Percentiles rank a stretch among this genome's conserved stretches.
Conservation (phyloP, 148 eudicot species). For the Rheum nobile region DNA sequence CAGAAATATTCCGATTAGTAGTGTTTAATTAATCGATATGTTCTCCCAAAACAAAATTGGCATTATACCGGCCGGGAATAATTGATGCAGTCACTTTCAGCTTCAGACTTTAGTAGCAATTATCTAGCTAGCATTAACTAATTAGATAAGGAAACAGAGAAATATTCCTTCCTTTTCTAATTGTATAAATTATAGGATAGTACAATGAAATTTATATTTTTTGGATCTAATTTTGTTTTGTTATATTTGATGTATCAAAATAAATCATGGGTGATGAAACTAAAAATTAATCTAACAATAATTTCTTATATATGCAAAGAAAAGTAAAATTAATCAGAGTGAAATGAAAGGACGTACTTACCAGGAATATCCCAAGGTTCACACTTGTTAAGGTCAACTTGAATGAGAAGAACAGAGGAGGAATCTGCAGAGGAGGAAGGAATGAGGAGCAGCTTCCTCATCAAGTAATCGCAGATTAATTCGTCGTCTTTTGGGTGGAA, state of each 20-base stretch:
- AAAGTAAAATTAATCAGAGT: not conserved
- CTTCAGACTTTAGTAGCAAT: not conserved
- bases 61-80: not conserved
- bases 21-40: not conserved
- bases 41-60: conserved; percentile 3
- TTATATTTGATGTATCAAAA: not conserved
- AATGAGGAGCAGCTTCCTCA: conserved; percentile 20
- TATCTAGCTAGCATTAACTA: not conserved
- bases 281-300: no score
- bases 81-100: conserved; percentile 3
- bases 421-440: conserved; percentile 5
- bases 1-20: no score
- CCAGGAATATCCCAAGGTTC: conserved; percentile 98
- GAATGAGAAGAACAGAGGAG: conserved; percentile 26
- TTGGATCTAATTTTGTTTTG: not conserved
- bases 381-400: conserved; percentile 87
- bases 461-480: conserved; percentile 75
- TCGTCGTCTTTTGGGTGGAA: conserved; percentile 91
- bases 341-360: conserved; percentile 6
- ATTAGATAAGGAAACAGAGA: not conserved
- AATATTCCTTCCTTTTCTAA: not conserved
- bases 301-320: no score
- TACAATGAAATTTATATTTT: not conserved
- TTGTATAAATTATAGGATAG: not conserved
- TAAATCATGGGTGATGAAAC: not conserved